Percentiles rank a stretch among this genome's conserved stretches.
phyloP scores from a whole-genome alignment of 1,139 yeast genomes.

The Blastobotrys illinoisensis region DNA sequence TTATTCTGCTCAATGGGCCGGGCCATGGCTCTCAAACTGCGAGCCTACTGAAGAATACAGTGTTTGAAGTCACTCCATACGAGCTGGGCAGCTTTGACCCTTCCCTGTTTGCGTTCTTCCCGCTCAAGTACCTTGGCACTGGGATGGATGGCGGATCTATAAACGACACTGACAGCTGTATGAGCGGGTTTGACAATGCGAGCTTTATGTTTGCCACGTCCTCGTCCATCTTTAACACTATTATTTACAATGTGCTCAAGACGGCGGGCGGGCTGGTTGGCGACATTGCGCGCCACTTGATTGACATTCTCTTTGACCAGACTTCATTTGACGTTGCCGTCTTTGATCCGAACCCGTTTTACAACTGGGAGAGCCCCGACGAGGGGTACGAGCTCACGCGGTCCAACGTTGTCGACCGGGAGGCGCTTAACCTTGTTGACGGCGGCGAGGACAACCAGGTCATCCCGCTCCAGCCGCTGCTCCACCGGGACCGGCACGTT shows the following conservation, averaged over 20 bases:
- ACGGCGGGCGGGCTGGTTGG: constrained; percentile 12
- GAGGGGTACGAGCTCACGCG: neutral
- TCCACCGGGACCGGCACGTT: constrained; percentile 63
- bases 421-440: constrained; percentile 64
- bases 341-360: constrained; percentile 69
- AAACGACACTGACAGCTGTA: constrained; percentile 41
- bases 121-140: constrained; percentile 69
- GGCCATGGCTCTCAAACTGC: constrained; percentile 44
- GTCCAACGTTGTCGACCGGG: constrained; percentile 21
- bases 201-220: constrained; percentile 74
- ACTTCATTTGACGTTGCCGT: constrained; percentile 56
- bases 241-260: constrained; percentile 23
- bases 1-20: constrained; percentile 72
- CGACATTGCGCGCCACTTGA: constrained; percentile 12
- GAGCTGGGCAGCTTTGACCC: constrained; percentile 93
- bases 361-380: constrained; percentile 14
- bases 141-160: constrained; percentile 63
- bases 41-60: constrained; percentile 48
- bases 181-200: constrained; percentile 66
- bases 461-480: constrained; percentile 70
- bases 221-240: constrained; percentile 67
- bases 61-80: constrained; percentile 73
- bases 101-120: constrained; percentile 59
- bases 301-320: constrained; percentile 6
- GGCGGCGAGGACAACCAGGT: constrained; percentile 86